phyloP scores from a whole-genome alignment of 78 protist species.

The Polysphondylium violaceum region DNA sequence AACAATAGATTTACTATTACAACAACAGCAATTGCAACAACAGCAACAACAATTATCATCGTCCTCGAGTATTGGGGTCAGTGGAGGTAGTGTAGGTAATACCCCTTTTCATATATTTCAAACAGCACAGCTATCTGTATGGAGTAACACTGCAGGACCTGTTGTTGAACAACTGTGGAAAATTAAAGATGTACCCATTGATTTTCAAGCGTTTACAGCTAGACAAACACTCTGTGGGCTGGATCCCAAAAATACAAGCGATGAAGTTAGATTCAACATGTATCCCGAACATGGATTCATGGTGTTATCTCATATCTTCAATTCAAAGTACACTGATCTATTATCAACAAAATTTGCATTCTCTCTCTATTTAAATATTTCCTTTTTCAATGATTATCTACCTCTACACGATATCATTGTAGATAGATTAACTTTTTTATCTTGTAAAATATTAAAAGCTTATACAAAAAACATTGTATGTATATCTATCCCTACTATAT shows the following conservation, averaged over 20 bases:
- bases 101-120: conserved; percentile 22
- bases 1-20: too few species aligned
- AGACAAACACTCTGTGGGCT: conserved; percentile 68
- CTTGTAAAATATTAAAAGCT: conserved; percentile 34
- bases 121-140: conserved; percentile 61
- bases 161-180: conserved; percentile 25
- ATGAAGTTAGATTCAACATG: conserved; percentile 65
- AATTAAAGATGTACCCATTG: conserved; percentile 1
- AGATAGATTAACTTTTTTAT: conserved; percentile 41
- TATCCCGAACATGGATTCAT: conserved; percentile 51
- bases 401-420: conserved; percentile 49
- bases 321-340: conserved; percentile 15
- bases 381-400: conserved; percentile 11
- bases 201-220: conserved; percentile 43
- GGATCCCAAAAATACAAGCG: conserved; percentile 25
- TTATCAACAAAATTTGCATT: conserved; percentile 57
- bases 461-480: conserved; percentile 17
- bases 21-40: too few species aligned
- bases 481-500: background rate
- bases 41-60: too few species aligned
- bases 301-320: conserved; percentile 57
- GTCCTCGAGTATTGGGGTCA: too few species aligned
- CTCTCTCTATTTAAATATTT: conserved; percentile 26
- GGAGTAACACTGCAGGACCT: conserved; percentile 76
- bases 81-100: too few species aligned